Evolutionary conservation across 495 filamentous ascomycete species (phyloP), one percentile per base, ranked within the genome.

Genomic region (Astrocystis sublimbata): DNA sequence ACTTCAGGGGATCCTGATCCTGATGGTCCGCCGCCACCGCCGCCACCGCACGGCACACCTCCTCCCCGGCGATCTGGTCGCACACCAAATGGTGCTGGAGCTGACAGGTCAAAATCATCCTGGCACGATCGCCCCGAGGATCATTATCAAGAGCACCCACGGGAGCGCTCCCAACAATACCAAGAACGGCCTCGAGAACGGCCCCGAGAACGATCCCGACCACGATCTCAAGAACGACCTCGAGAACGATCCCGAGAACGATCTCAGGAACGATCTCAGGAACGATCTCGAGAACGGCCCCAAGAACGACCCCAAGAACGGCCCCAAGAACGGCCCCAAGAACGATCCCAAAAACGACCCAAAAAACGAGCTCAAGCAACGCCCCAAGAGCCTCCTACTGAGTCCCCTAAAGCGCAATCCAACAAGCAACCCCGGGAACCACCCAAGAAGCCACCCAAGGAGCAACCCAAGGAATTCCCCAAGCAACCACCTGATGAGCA

Each of bases 101-200:
- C 63, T 7, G 74, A 73, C 23, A 46, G 69, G 43, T 68, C 78
- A 2, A 65, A 79, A 42, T 64, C 77, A 62, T 75, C 79, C 6
- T 80, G 79, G 81, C 74, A 81, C 49, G 66, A 75, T 42, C 68
- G 73, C 30, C 73, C 79, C 9, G 64, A 69, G 38, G 55, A 45
- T 5, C 40, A 33, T 33, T 35, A 61, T 50, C 52, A 66, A 62
- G 21, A 67, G 47, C 30, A 17, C 36, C 4, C 26, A 6, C 38
- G 26, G 15, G 54, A 58, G 21, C 33, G 35, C 0, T 23, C 21
- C 3, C 26, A 53, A 13, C 8, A 53, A 38, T 31, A 21, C 12
- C 49, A 45, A 24, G 54, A 45, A 46, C 38, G 21, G 4, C 17
- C 17, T 24, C 52, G 21, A 12, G 17, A 33, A 6, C 54, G 36